Conservation (phyloP, 768 basidiomycete species). For the Leccinum subgranulosum region DNA sequence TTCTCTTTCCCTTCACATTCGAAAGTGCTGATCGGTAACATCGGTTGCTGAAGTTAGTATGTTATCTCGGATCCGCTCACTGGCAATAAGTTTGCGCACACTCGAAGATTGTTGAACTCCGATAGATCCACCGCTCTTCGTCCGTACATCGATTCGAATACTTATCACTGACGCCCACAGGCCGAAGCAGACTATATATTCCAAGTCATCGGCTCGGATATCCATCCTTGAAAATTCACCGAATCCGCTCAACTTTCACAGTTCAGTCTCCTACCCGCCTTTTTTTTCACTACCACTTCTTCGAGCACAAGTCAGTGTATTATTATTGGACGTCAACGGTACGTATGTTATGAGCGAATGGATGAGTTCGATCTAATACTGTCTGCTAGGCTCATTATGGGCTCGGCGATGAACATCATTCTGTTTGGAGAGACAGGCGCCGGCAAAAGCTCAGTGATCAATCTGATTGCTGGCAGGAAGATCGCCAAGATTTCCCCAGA, state of each 20-base stretch:
- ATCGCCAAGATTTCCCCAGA: neutral
- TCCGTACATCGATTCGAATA: too few species aligned
- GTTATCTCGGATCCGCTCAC: too few species aligned
- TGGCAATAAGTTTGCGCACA: too few species aligned
- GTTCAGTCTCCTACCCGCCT: neutral
- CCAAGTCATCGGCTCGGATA: too few species aligned
- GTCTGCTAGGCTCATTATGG: neutral
- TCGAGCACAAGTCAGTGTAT: neutral
- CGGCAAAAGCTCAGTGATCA: neutral
- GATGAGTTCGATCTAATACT: neutral
- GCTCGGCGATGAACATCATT: neutral
- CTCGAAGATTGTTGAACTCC: too few species aligned
- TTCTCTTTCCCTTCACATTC: too few species aligned
- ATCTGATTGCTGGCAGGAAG: neutral
- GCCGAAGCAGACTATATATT: too few species aligned
- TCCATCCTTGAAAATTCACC: too few species aligned
- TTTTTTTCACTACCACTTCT: neutral
- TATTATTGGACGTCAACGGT: neutral
- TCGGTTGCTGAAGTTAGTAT: too few species aligned
- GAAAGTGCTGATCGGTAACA: too few species aligned
- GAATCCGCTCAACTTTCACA: neutral
- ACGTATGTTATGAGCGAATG: neutral
- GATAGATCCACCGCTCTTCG: too few species aligned
- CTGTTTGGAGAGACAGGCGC: neutral
- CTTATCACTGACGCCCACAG: too few species aligned